These are phyloP conservation scores for Chaetomium strumarium DNA, from an alignment of 2,329 filamentous ascomycete species.

Conservation along the genomic window DNA sequence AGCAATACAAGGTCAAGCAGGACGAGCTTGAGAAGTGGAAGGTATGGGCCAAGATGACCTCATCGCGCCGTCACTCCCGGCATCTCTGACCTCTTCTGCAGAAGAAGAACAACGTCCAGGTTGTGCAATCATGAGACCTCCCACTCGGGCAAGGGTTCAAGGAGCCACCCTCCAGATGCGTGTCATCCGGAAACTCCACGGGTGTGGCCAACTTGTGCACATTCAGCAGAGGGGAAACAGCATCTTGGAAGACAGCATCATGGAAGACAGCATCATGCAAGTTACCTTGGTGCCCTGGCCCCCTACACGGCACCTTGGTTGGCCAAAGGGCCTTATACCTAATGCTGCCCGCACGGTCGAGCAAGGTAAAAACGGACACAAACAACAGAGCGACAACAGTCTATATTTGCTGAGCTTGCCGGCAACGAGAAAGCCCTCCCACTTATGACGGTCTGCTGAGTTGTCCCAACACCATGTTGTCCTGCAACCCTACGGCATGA, in stretches of 20 bases:
- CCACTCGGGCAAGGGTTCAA: background rate
- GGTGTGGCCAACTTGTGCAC: conserved; percentile 8
- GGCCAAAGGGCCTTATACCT: background rate
- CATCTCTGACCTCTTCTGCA: conserved; percentile 34
- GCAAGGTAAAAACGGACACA: conserved; percentile 20
- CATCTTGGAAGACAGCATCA: background rate
- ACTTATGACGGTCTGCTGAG: conserved; percentile 34
- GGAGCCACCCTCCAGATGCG: conserved; percentile 5
- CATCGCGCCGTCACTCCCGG: background rate
- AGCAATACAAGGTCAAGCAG: conserved; percentile 94
- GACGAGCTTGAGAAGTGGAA: conserved; percentile 98
- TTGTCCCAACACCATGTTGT: conserved; percentile 38
- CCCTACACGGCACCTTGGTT: background rate
- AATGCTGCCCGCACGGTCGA: conserved; percentile 2
- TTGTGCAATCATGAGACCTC: conserved; percentile 63
- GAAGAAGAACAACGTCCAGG: conserved; percentile 88
- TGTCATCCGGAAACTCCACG: conserved; percentile 17
- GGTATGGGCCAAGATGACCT: conserved; percentile 47
- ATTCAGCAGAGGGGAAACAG: background rate
- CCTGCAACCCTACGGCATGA: conserved; percentile 35
- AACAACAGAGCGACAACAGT: conserved; percentile 22
- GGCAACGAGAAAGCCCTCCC: background rate
- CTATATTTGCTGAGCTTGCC: conserved; percentile 6
- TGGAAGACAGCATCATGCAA: conserved; percentile 2
- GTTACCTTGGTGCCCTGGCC: conserved; percentile 1